These are phyloP conservation scores for Fusarium udum DNA, from an alignment of 2,329 filamentous ascomycete species.

Conservation along the genomic window DNA sequence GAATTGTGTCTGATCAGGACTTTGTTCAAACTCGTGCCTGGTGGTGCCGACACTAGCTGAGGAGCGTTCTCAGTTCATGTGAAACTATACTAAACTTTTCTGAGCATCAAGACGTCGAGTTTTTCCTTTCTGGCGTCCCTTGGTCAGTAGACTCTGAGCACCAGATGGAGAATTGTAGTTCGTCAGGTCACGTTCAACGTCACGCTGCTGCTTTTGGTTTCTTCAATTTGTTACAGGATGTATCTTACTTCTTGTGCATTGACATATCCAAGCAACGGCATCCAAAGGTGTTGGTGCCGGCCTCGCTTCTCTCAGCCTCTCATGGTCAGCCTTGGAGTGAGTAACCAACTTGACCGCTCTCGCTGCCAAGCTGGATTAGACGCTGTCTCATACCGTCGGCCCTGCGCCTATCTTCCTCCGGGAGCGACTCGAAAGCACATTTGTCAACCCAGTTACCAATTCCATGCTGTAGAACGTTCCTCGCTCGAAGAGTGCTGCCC, in stretches of 20 bases:
- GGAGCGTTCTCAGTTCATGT: neutral
- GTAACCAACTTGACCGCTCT: constrained; percentile 70
- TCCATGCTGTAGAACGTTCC: constrained; percentile 80
- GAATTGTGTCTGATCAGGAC: neutral
- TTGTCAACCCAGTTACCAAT: constrained; percentile 71
- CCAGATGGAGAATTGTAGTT: neutral
- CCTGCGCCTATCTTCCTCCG: constrained; percentile 54
- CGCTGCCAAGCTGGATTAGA: constrained; percentile 69
- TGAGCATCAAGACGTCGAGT: neutral
- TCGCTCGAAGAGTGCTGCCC: constrained; percentile 66
- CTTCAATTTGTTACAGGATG: neutral
- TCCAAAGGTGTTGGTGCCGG: constrained; percentile 13
- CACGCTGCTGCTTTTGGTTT: neutral
- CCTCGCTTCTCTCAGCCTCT: constrained; percentile 23
- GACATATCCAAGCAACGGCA: constrained; percentile 8
- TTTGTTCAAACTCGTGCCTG: neutral
- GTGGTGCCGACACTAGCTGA: neutral
- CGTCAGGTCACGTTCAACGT: neutral
- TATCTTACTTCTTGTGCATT: neutral
- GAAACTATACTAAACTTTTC: neutral
- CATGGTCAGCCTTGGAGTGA: constrained; percentile 68
- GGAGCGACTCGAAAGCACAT: constrained; percentile 64
- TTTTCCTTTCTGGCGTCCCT: neutral
- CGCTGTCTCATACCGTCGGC: constrained; percentile 72
- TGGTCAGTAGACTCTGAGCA: neutral